phyloP scores from a whole-genome alignment of 2,329 filamentous ascomycete genomes.

The Xylaria digitata region DNA sequence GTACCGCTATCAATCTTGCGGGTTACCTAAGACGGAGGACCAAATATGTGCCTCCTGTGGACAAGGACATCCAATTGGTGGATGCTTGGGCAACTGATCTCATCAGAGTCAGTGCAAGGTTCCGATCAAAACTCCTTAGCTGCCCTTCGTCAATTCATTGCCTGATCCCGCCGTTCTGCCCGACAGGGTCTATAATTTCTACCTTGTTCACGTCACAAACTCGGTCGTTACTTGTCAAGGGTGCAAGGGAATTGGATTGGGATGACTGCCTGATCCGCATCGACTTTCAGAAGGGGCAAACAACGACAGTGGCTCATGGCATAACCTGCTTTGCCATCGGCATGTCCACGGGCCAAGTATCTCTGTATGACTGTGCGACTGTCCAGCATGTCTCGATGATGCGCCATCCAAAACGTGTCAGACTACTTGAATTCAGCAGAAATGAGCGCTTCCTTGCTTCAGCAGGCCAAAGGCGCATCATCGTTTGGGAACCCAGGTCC shows the following conservation, averaged over 20 bases:
- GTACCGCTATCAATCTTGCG: constrained; percentile 49
- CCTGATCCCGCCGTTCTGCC: constrained; percentile 51
- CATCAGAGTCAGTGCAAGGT: constrained; percentile 50
- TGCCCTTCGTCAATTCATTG: constrained; percentile 51
- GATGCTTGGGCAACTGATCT: constrained; percentile 51
- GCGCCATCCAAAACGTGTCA: constrained; percentile 45
- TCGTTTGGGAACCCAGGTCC: constrained; percentile 30
- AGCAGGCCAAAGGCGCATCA: constrained; percentile 30
- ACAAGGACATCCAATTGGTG: constrained; percentile 41
- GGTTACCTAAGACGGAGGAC: constrained; percentile 45
- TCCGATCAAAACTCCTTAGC: constrained; percentile 45
- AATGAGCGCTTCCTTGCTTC: constrained; percentile 39
- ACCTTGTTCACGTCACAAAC: constrained; percentile 38
- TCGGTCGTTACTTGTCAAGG: constrained; percentile 31
- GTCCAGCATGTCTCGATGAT: constrained; percentile 40
- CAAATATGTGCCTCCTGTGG: constrained; percentile 42
- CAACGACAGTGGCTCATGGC: constrained; percentile 46
- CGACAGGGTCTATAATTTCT: constrained; percentile 48
- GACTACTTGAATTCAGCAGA: constrained; percentile 44
- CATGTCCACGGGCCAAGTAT: constrained; percentile 47
- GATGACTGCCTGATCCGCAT: constrained; percentile 51
- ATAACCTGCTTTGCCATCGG: constrained; percentile 48
- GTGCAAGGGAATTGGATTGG: constrained; percentile 42
- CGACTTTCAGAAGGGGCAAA: constrained; percentile 44
- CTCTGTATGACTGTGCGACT: constrained; percentile 46